Base-by-base conservation (phyloP, 2,329 filamentous ascomycete genomes). In the Botrytis fabae region DNA sequence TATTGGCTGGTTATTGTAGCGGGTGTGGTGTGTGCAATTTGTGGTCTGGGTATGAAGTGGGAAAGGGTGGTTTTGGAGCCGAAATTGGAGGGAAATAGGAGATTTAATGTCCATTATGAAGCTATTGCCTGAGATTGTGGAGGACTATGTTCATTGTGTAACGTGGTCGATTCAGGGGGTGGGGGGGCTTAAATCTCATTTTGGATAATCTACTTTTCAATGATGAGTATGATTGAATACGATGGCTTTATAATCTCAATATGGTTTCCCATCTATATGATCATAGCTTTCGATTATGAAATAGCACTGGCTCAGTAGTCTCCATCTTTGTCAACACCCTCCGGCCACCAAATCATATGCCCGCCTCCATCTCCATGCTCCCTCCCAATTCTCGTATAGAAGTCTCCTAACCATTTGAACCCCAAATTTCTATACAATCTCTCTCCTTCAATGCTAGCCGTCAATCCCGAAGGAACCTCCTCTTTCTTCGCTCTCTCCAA, bases 391-490 rank as follows among this genome's bases (percentile, higher is more conserved):
- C 75, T 69, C 38, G 66, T 42, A 22, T 57, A 74, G 48, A 76
- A 79, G 35, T 76, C 72, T 6, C 75, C 78, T 18, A 78, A 20
- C 69, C 68, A 54, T 32, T 74, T 73, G 71, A 80, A 79, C 0
- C 79, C 78, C 42, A 80, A 20, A n/a, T 75, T 80, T 16, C 75
- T 63, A 74, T 79, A 79, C 62, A 80, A 48, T 5, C 32, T 72
- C 64, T 77, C 75, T 1, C 78, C 78, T 44, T 70, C 71, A 14
- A 72, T 65, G 70, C 77, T 79, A 6, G 77, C 74, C 18, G 65
- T 62, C 68, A 80, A 72, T 2, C 75, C 76, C 48, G 78, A 72
- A 32, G 76, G 64, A 20, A 80, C 77, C 3, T 72, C 59, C 42
- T 80, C 77, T 14, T 70, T 71, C 65, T 78, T 28, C 5, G 76